Conservation (phyloP, 257 asterid species). For the Ajuga chamaepitys region DNA sequence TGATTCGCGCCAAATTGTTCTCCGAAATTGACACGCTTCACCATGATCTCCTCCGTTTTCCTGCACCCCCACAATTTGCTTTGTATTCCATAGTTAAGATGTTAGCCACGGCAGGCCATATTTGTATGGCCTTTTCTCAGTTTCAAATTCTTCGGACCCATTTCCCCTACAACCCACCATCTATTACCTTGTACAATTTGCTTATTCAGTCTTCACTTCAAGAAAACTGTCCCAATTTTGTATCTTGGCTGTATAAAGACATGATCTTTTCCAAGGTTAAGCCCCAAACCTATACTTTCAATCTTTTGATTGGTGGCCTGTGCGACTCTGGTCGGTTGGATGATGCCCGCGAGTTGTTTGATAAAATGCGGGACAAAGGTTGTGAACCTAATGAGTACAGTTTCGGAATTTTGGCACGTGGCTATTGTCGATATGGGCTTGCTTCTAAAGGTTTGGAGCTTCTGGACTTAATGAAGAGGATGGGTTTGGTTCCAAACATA, state of each 20-base stretch:
- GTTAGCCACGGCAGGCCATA: conserved; percentile 42
- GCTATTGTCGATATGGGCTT: conserved; percentile 58
- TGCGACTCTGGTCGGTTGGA: conserved; percentile 57
- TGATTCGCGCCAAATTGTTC: conserved; percentile 59
- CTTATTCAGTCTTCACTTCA: conserved; percentile 41
- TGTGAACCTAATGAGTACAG: conserved; percentile 70
- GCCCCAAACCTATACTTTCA: conserved; percentile 67
- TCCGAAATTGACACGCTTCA: conserved; percentile 55
- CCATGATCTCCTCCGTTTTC: conserved; percentile 36
- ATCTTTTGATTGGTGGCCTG: conserved; percentile 56
- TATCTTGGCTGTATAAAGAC: conserved; percentile 65
- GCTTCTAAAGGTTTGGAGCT: conserved; percentile 58
- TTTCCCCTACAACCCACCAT: conserved; percentile 41
- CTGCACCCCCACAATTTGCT: conserved; percentile 17
- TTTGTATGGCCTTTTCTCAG: conserved; percentile 46
- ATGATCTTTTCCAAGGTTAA: conserved; percentile 49
- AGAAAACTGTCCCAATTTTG: conserved; percentile 16
- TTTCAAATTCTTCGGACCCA: conserved; percentile 55
- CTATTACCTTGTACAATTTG: conserved; percentile 49
- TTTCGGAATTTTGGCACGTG: conserved; percentile 78
- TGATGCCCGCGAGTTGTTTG: conserved; percentile 72
- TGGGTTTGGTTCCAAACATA: conserved; percentile 45
- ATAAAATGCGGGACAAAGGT: conserved; percentile 62
- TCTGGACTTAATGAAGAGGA: conserved; percentile 51
- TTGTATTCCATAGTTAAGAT: conserved; percentile 37